A percentile compares a stretch with the other conserved stretches of the same genome.
Conservation (phyloP, 148 eudicot genomes). For the Diospyros kaki region DNA sequence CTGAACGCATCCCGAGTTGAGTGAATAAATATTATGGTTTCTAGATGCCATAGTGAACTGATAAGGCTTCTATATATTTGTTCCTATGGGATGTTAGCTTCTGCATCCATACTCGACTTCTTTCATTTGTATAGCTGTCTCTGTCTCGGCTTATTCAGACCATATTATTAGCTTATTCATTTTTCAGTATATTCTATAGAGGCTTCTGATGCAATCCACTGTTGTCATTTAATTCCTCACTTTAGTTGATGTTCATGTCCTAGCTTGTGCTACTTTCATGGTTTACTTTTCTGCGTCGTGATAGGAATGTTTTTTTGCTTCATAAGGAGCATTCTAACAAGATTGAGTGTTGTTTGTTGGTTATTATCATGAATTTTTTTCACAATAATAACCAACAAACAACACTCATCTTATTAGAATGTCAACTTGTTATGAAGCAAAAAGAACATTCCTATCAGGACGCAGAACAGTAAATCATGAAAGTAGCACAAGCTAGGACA, state of each 20-base stretch:
- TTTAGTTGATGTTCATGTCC: not conserved
- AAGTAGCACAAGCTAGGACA: not conserved
- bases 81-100: not conserved
- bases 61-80: not conserved
- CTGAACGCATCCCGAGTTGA: conserved; percentile 16
- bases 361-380: too few relatives aligned
- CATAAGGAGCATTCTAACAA: too few relatives aligned
- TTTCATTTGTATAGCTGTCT: conserved; percentile 8
- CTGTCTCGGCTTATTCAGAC: not conserved
- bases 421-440: too few relatives aligned
- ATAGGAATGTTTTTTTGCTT: too few relatives aligned
- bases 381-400: too few relatives aligned
- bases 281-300: too few relatives aligned
- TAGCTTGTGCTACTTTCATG: not conserved
- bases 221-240: not conserved
- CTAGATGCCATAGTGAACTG: not conserved
- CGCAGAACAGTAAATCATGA: too few relatives aligned
- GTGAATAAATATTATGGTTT: too few relatives aligned
- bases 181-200: not conserved
- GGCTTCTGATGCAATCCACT: not conserved
- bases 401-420: too few relatives aligned
- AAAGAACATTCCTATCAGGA: too few relatives aligned
- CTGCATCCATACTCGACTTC: not conserved
- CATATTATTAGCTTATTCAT: not conserved
- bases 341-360: too few relatives aligned